These are phyloP conservation scores for Basidioascus undulatus DNA, from an alignment of 768 basidiomycete genomes.

Conservation along the genomic window DNA sequence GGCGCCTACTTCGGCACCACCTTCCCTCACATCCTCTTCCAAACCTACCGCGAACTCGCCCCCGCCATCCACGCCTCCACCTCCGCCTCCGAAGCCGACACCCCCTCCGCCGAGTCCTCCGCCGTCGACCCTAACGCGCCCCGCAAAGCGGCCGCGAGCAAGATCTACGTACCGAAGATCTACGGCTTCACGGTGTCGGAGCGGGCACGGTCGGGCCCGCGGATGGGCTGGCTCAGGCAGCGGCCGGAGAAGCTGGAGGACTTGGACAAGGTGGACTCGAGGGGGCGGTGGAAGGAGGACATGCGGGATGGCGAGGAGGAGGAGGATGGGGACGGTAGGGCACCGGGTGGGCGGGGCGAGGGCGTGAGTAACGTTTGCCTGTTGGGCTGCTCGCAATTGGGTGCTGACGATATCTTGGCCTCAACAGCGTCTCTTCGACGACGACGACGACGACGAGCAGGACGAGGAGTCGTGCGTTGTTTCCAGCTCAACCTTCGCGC, in stretches of 20 bases:
- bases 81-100: constrained; percentile 3
- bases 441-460: too few species aligned
- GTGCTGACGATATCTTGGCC: too few species aligned
- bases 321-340: constrained; percentile 25
- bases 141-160: constrained; percentile 18
- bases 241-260: constrained; percentile 59
- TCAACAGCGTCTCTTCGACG: too few species aligned
- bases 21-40: constrained; percentile 95
- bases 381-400: too few species aligned
- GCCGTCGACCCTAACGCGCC: constrained; percentile 6
- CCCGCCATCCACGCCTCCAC: constrained; percentile 3
- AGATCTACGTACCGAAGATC: constrained; percentile 68
- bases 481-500: too few species aligned
- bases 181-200: constrained; percentile 97
- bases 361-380: too few species aligned
- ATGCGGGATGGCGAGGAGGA: constrained; percentile 19
- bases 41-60: constrained; percentile 84
- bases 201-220: constrained; percentile 73
- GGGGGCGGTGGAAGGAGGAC: constrained; percentile 47
- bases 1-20: constrained; percentile 99
- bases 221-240: constrained; percentile 89
- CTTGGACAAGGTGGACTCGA: constrained; percentile 69
- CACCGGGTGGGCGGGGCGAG: not conserved
- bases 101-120: constrained; percentile 4
- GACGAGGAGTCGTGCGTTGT: too few species aligned